These are phyloP conservation scores for Stramenopiles sp. DNA, from an alignment of 352 stramenopile genomes.

Conservation along the genomic window DNA sequence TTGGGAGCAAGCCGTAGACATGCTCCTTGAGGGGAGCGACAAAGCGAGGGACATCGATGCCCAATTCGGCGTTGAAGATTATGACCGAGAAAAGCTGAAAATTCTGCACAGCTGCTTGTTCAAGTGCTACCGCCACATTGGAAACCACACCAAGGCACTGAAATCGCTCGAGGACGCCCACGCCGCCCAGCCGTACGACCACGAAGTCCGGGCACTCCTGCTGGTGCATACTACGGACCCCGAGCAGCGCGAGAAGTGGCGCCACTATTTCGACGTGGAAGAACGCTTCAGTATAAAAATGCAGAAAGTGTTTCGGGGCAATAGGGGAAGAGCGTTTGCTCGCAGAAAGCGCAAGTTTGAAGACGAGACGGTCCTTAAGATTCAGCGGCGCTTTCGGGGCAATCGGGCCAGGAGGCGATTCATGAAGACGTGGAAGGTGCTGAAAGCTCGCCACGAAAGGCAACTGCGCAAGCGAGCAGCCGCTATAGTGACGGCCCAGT, in stretches of 20 bases:
- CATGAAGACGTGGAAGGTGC: not conserved
- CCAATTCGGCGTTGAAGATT: slow-evolving; percentile 1
- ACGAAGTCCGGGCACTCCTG: not conserved
- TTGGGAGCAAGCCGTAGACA: not conserved
- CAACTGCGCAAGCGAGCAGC: not conserved
- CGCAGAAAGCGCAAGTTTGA: not conserved
- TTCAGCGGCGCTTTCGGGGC: not conserved
- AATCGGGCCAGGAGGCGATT: not conserved
- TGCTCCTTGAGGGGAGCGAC: not conserved
- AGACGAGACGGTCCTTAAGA: not conserved
- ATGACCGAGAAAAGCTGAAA: not conserved
- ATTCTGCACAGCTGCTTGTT: not conserved
- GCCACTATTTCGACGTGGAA: not conserved
- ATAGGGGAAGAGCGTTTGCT: not conserved
- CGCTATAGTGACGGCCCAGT: not conserved
- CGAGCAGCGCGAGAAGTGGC: not conserved
- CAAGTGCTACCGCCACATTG: not conserved
- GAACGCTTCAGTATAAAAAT: not conserved
- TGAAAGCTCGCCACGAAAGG: not conserved
- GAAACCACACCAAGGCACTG: not conserved
- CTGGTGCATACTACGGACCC: not conserved
- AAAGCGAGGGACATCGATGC: not conserved
- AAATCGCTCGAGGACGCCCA: not conserved
- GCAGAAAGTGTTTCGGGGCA: not conserved
- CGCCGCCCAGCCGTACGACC: not conserved